Base-by-base conservation (phyloP, 495 filamentous ascomycete species). In the Aspergillus panamensis region DNA sequence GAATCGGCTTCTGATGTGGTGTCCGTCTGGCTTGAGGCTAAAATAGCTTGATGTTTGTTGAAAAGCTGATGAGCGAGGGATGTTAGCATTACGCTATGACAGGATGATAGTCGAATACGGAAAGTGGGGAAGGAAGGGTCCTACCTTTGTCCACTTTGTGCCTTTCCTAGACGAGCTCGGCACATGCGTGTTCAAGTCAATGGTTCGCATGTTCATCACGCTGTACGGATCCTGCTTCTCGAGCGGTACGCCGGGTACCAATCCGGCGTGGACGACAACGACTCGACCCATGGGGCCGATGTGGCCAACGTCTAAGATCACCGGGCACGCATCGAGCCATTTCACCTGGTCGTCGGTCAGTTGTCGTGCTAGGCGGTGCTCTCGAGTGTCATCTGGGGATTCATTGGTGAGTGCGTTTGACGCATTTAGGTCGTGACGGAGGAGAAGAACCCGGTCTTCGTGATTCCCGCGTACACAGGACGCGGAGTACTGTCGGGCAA, bases 391-490 rank as follows among this genome's bases (percentile, higher is more conserved):
- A 14, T 65, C 57, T 13, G 59, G 40, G 8, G 49, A 55, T 0
- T 12, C 25, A 21, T 64, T 62, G 25, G 37, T 61, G 48, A 65
- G 55, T 3, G 59, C 53, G 8, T 65, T 60, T 0, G 66, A 40
- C 32, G 62, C 59, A 35, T 68, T 55, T 57, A 78, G 66, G 43
- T 82, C 71, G 29, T 73, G 73, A 13, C 80, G 72, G 12, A 80
- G 66, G 6, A 83, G 74, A 17, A 96, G 75, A 12, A 96, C 78
- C 9, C 84, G 80, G 64, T 98, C 91, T 66, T 98, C 94, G 70
- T 97, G 92, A 73, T 98, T 97, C 13, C 94, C 94, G 25, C 94
- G 84, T 1, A 97, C 91, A 55, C 83, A 89, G 31, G 85, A 87
- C 3, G 93, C 93, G 14, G 78, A 79, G 25, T 89, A 69, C 13